These are phyloP conservation scores for Juglanconis sp. DNA, from an alignment of 2,329 filamentous ascomycete species.

Conservation along the genomic window DNA sequence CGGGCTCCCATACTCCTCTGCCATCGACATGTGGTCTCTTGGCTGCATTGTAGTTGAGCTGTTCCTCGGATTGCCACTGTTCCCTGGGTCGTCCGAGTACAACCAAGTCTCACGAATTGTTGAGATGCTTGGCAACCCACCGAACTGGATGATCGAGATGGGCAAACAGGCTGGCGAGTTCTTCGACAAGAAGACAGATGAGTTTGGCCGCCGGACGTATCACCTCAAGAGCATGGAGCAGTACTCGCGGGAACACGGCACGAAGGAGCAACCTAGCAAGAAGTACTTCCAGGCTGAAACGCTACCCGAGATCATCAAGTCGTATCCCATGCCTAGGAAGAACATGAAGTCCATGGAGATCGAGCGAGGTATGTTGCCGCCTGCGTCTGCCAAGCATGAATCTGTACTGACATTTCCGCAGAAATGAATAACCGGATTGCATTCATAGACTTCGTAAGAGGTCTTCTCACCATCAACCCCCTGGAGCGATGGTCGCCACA, in stretches of 20 bases:
- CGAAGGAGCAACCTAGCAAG: conserved; percentile 98
- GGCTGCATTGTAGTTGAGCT: conserved; percentile 98
- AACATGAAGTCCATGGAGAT: conserved; percentile 99
- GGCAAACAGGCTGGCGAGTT: conserved; percentile 97
- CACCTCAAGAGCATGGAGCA: conserved; percentile 96
- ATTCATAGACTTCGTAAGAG: conserved; percentile 97
- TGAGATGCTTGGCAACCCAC: conserved; percentile 95
- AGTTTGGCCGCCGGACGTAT: conserved; percentile 88
- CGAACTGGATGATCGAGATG: conserved; percentile 99
- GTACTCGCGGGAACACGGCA: conserved; percentile 90
- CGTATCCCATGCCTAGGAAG: conserved; percentile 96
- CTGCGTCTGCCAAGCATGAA: not conserved
- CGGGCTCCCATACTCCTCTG: conserved; percentile 95
- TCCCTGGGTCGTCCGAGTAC: conserved; percentile 97
- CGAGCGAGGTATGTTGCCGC: conserved; percentile 71
- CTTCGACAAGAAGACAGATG: conserved; percentile 88
- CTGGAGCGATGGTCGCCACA: conserved; percentile 97
- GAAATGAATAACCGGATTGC: conserved; percentile 98
- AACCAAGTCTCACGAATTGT: conserved; percentile 97
- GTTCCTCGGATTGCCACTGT: conserved; percentile 89
- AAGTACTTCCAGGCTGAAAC: conserved; percentile 97
- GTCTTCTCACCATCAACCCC: conserved; percentile 89
- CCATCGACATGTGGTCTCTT: conserved; percentile 99
- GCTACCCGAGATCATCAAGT: conserved; percentile 93
- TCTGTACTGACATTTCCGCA: conserved; percentile 36